phyloP scores from a whole-genome alignment of 2,329 filamentous ascomycete genomes.

The Microsporum audouinii region DNA sequence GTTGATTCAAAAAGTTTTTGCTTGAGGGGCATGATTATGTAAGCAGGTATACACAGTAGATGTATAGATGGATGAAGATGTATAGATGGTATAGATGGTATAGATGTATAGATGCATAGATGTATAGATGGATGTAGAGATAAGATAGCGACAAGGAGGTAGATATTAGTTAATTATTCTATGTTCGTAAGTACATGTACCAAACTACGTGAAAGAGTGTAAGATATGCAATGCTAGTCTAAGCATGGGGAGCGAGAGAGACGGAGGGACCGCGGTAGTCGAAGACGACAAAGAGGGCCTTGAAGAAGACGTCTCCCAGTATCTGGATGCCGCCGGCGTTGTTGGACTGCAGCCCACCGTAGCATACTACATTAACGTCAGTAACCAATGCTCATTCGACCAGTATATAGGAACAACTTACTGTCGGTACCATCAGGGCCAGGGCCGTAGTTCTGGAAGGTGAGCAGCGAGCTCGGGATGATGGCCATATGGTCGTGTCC shows the following conservation, averaged over 20 bases:
- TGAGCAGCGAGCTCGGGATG: slow-evolving; percentile 45
- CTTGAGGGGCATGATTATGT: background rate
- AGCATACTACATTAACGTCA: slow-evolving; percentile 35
- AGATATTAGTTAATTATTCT: background rate
- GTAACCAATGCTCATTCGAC: background rate
- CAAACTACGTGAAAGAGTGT: background rate
- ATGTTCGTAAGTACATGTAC: background rate
- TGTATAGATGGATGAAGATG: background rate
- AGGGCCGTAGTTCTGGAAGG: slow-evolving; percentile 43
- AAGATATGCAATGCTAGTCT: too few species aligned
- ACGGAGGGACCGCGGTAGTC: slow-evolving; percentile 39
- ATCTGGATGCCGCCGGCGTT: slow-evolving; percentile 46
- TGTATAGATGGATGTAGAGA: background rate
- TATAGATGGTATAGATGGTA: background rate
- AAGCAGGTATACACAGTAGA: background rate
- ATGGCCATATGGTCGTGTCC: slow-evolving; percentile 40
- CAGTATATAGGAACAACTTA: slow-evolving; percentile 20
- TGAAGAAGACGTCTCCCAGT: slow-evolving; percentile 51
- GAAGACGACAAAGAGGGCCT: slow-evolving; percentile 51
- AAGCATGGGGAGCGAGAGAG: slow-evolving; percentile 40
- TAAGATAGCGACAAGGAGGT: too few species aligned
- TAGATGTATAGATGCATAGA: background rate
- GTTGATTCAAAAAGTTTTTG: background rate
- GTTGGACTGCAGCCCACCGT: slow-evolving; percentile 50
- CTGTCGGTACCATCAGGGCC: slow-evolving; percentile 30